Percentiles rank a stretch among this genome's conserved stretches.
Evolutionary conservation across 805 yeast species (phyloP).

Genomic region (Cyberlindnera lachancei): DNA sequence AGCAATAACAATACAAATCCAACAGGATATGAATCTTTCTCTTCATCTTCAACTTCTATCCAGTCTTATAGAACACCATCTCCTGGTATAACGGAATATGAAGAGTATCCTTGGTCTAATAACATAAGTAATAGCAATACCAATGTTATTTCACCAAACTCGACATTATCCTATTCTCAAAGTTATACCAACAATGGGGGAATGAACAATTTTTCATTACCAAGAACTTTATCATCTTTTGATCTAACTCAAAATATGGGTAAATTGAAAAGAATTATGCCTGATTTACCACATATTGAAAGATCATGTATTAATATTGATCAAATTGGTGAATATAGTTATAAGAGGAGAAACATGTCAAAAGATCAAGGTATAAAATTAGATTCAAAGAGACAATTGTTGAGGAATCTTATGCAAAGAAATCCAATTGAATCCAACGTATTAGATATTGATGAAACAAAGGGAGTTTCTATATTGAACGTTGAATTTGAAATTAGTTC

Average conservation of each 20-base stretch:
- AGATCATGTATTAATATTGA: conserved; percentile 12
- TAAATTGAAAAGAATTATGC: conserved; percentile 20
- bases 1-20: too few relatives aligned
- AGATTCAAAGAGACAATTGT: conserved; percentile 7
- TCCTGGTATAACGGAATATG: conserved; percentile 30
- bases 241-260: conserved; percentile 3
- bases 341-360: too few relatives aligned
- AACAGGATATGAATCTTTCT: conserved; percentile 27
- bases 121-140: background rate
- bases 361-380: background rate
- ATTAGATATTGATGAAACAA: conserved; percentile 14
- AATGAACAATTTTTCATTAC: conserved; percentile 9
- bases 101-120: conserved; percentile 33
- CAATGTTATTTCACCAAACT: conserved; percentile 3
- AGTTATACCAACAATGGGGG: too few relatives aligned
- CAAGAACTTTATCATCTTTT: conserved; percentile 16
- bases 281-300: conserved; percentile 22
- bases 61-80: conserved; percentile 26
- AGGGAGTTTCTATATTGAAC: conserved; percentile 23
- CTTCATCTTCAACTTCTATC: conserved; percentile 20
- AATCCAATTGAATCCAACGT: conserved; percentile 1
- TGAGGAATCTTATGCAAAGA: conserved; percentile 12
- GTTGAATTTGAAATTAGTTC: conserved; percentile 16
- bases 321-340: conserved; percentile 5
- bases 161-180: too few relatives aligned